Evolutionary conservation across 164 flowering plant genomes (phyloP), one percentile per base, ranked within the genome.

Genomic region (Chimonanthus praecox): DNA sequence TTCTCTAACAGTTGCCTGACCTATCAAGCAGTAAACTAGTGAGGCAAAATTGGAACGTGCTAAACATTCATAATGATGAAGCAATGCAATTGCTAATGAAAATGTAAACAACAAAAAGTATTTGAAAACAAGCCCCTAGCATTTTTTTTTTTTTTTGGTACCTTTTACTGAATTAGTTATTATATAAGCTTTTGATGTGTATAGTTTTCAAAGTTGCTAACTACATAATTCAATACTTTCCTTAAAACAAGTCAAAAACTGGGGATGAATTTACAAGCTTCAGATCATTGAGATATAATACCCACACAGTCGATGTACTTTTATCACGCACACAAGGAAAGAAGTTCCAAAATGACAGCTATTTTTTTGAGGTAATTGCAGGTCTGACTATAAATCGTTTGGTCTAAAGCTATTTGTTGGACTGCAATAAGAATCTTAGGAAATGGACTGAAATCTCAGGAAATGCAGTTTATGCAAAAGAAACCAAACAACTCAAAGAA

Each of bases 1-100:
- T 79, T 92, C 84, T 86, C 89, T 73, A 95, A 72, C 72, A 95
- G 85, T 73, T 92, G 97, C 75, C 81, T 90, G 47, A 87, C 94
- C 97, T 94, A 72, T 20, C 21, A 61, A 71, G 5, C 49, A 78
- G 4, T 11, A 46, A 54, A 67, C 48, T 76, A 47, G 47, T 74
- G 54, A 74, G 63, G 43, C 6, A 47, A 47, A 60, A 46, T 10
- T 58, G 16, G 20, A 49, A 50, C 46, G 2, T 4, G 47, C 33
- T 33, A 33, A 33, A 54, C 60, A 54, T 54, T 3, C 60, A 54
- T 13, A 13, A 54, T 54, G 60, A 3, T 13, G n/a, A 54, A 54
- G 60, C 60, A 54, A 10, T 54, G 16, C 60, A 54, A 54, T 2
- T 11, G 16, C 16, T 10, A 10, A 54, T 13, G n/a, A 54, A 54